phyloP scores from a whole-genome alignment of 306 rosid genomes.

The Cucumis melo region DNA sequence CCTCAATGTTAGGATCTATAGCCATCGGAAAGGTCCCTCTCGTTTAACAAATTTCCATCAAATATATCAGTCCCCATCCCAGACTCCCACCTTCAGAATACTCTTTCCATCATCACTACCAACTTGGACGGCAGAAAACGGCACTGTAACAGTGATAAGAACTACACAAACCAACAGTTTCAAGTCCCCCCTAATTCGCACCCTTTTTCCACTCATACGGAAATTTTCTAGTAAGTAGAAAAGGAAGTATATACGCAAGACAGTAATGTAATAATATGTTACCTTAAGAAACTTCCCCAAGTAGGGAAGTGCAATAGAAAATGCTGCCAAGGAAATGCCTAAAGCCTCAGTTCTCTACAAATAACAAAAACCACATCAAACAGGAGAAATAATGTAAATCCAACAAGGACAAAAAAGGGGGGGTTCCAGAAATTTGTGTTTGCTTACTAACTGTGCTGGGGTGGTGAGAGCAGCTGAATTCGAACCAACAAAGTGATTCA shows the following conservation, averaged over 20 bases:
- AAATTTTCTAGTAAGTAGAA: not conserved
- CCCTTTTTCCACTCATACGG: not conserved
- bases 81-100: not conserved
- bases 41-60: not conserved
- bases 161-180: not conserved
- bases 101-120: not conserved
- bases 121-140: not conserved
- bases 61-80: not conserved
- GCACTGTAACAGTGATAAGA: not conserved
- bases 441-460: slow-evolving; percentile 51
- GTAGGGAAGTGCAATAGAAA: slow-evolving; percentile 60
- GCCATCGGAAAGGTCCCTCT: not conserved
- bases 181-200: not conserved
- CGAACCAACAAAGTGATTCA: slow-evolving; percentile 63
- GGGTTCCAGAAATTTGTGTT: not conserved
- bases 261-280: not conserved
- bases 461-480: slow-evolving; percentile 29
- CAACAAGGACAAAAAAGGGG: not conserved
- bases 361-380: slow-evolving; percentile 11
- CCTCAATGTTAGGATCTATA: not conserved
- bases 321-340: slow-evolving; percentile 72
- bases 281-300: slow-evolving; percentile 90
- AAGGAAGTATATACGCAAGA: not conserved
- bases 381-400: not conserved
- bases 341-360: slow-evolving; percentile 60